Percentiles rank a stretch among this genome's conserved stretches.
Conservation (phyloP, 2,329 filamentous ascomycete genomes). For the Raffaelea arxii region DNA sequence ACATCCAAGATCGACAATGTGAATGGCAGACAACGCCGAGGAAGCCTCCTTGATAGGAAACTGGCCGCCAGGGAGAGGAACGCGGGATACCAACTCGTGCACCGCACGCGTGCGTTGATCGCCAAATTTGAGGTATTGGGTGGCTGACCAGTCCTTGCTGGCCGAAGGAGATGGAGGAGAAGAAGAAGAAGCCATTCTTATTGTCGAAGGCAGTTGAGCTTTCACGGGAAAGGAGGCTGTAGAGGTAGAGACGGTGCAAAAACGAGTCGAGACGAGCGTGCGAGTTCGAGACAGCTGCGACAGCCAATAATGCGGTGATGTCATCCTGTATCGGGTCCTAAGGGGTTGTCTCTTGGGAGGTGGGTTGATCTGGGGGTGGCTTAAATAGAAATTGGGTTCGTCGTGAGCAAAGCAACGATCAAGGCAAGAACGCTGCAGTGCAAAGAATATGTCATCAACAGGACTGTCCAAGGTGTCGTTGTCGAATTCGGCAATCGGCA, state of each 20-base stretch:
- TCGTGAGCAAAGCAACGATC: too few relatives aligned
- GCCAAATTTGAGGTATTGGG: constrained; percentile 46
- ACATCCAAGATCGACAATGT: constrained; percentile 49
- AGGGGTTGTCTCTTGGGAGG: too few relatives aligned
- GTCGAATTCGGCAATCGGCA: background rate
- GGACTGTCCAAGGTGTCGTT: too few relatives aligned
- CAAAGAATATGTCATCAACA: too few relatives aligned
- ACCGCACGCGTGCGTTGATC: constrained; percentile 42
- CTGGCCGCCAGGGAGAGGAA: constrained; percentile 23
- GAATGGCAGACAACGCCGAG: constrained; percentile 24
- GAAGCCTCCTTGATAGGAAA: background rate
- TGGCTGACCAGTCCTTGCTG: constrained; percentile 39
- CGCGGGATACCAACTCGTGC: constrained; percentile 39
- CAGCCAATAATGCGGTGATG: too few relatives aligned
- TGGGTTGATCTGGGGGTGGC: too few relatives aligned
- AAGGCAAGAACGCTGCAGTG: too few relatives aligned
- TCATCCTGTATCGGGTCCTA: too few relatives aligned
- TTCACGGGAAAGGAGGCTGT: background rate
- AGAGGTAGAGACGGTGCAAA: background rate
- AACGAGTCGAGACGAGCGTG: background rate
- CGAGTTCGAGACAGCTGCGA: background rate
- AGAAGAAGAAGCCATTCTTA: background rate
- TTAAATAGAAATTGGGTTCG: too few relatives aligned
- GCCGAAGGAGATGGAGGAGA: background rate
- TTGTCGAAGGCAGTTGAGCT: background rate